A percentile compares a stretch with the other conserved stretches of the same genome.
phyloP scores from a whole-genome alignment of 805 yeast genomes.

The Wickerhamomyces subpelliculosus region DNA sequence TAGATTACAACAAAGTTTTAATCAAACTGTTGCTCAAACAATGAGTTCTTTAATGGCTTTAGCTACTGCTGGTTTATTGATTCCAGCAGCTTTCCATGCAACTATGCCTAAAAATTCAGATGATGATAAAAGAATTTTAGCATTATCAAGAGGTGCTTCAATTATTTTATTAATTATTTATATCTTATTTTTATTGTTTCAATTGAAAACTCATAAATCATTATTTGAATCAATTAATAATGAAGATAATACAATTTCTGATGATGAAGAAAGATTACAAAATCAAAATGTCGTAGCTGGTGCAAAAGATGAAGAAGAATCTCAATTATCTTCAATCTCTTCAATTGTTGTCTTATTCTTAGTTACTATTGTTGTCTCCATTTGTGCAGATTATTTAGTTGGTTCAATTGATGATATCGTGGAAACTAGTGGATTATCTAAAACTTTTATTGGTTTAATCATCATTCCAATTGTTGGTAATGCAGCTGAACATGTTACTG shows the following conservation, averaged over 20 bases:
- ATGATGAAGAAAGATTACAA: slow-evolving; percentile 5
- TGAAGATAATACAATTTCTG: slow-evolving; percentile 31
- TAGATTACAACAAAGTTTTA: slow-evolving; percentile 79
- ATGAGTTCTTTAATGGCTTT: slow-evolving; percentile 93
- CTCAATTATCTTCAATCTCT: slow-evolving; percentile 42
- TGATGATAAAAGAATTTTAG: slow-evolving; percentile 46
- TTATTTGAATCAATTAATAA: slow-evolving; percentile 57
- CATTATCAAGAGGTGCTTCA: slow-evolving; percentile 81
- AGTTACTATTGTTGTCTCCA: slow-evolving; percentile 74
- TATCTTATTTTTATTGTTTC: slow-evolving; percentile 75
- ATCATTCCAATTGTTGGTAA: slow-evolving; percentile 96
- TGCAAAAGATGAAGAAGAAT: slow-evolving; percentile 23
- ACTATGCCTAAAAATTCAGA: slow-evolving; percentile 44
- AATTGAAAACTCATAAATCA: slow-evolving; percentile 75
- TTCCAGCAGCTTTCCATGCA: slow-evolving; percentile 96
- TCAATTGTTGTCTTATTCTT: slow-evolving; percentile 48
- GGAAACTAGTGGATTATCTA: slow-evolving; percentile 74
- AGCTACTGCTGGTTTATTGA: slow-evolving; percentile 78
- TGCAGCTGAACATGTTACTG: slow-evolving; percentile 98
- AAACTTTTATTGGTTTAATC: slow-evolving; percentile 91
- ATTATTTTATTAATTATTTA: slow-evolving; percentile 72
- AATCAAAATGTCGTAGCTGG: slow-evolving; percentile 4
- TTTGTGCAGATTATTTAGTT: slow-evolving; percentile 90
- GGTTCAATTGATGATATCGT: slow-evolving; percentile 91
- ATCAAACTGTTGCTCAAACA: slow-evolving; percentile 96